Evolutionary conservation across 208 protist species (phyloP).

Genomic region (Entamoeba histolytica): DNA sequence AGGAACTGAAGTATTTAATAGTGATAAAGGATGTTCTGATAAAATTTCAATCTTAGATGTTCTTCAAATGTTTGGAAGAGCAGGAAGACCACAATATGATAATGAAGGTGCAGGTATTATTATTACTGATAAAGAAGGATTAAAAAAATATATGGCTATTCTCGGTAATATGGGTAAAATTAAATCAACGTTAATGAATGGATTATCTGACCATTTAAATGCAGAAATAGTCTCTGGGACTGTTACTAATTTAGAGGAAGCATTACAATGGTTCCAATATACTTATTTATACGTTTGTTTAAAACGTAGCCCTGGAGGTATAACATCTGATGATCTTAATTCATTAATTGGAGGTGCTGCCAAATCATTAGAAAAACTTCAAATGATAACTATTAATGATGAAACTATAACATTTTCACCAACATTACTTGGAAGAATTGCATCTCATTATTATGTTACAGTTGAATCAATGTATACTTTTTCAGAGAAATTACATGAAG

Average conservation of each 20-base stretch:
- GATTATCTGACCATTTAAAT: slow-evolving; percentile 85
- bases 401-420: slow-evolving; percentile 52
- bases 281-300: slow-evolving; percentile 77
- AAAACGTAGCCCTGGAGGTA: slow-evolving; percentile 58
- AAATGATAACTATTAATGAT: slow-evolving; percentile 60
- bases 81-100: slow-evolving; percentile 34
- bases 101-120: slow-evolving; percentile 41
- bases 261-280: slow-evolving; percentile 9
- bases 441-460: slow-evolving; percentile 86
- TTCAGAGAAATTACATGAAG: slow-evolving; percentile 37
- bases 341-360: slow-evolving; percentile 57
- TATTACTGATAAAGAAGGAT: slow-evolving; percentile 70
- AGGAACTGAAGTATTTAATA: slow-evolving; percentile 88
- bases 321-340: slow-evolving; percentile 62
- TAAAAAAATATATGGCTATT: slow-evolving; percentile 82
- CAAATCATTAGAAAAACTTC: slow-evolving; percentile 53
- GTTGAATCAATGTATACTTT: slow-evolving; percentile 68
- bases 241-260: slow-evolving; percentile 54
- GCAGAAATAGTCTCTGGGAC: slow-evolving; percentile 89
- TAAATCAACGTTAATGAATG: slow-evolving; percentile 79
- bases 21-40: slow-evolving; percentile 68
- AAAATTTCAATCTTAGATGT: slow-evolving; percentile 80
- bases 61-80: slow-evolving; percentile 51
- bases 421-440: slow-evolving; percentile 83
- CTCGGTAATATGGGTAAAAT: slow-evolving; percentile 92